A percentile compares a stretch with the other conserved stretches of the same genome.
Conservation (phyloP, 1,284 basidiomycete genomes). For the Heliocybe sulcata region DNA sequence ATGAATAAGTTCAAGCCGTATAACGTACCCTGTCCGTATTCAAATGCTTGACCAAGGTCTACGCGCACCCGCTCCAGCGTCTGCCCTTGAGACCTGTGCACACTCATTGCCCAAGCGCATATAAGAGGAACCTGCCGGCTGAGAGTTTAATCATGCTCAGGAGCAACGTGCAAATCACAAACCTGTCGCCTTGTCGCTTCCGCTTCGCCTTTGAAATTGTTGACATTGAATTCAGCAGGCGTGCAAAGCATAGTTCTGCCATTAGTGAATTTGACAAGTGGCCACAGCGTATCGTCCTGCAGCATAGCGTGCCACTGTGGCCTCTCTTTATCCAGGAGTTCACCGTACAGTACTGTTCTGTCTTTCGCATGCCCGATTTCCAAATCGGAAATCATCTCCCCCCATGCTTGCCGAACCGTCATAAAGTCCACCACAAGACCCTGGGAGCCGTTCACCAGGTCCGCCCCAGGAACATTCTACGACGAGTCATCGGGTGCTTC, state of each 20-base stretch:
- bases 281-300: conserved; percentile 31
- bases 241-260: conserved; percentile 36
- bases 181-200: conserved; percentile 53
- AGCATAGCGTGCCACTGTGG: too few species aligned
- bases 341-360: not conserved
- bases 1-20: too few species aligned
- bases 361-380: conserved; percentile 5
- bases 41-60: conserved; percentile 61
- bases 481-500: not conserved
- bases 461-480: conserved; percentile 44
- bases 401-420: conserved; percentile 33
- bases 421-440: conserved; percentile 75
- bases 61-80: conserved; percentile 74
- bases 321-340: not conserved
- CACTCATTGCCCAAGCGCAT: conserved; percentile 75
- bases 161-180: not conserved
- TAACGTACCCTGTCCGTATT: conserved; percentile 73
- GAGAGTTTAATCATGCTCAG: not conserved
- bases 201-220: conserved; percentile 41
- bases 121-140: conserved; percentile 62
- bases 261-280: conserved; percentile 46
- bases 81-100: conserved; percentile 86
- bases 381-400: conserved; percentile 31
- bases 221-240: conserved; percentile 51
- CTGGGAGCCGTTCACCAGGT: conserved; percentile 86